Percentiles rank a stretch among this genome's conserved stretches.
These are phyloP conservation scores for Pleurotus djamor DNA, from an alignment of 768 basidiomycete species.

Conservation along the genomic window DNA sequence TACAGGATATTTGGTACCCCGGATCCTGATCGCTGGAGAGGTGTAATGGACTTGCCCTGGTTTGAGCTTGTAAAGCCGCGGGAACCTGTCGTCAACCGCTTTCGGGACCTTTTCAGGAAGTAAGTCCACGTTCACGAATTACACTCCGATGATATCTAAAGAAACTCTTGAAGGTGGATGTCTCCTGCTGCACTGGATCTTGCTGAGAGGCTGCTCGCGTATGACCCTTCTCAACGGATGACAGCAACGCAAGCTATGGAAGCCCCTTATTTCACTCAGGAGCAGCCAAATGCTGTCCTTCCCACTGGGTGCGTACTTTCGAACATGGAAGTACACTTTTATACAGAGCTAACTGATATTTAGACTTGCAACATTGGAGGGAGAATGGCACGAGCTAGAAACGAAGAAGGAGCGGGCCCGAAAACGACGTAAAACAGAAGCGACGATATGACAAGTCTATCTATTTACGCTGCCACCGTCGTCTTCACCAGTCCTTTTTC, in stretches of 20 bases:
- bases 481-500: constrained; percentile 64
- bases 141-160: not conserved
- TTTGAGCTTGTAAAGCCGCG: constrained; percentile 97
- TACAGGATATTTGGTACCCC: constrained; percentile 93
- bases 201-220: constrained; percentile 77
- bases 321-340: constrained; percentile 1
- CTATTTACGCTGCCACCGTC: constrained; percentile 19
- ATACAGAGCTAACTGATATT: constrained; percentile 3
- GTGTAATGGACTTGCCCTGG: constrained; percentile 86
- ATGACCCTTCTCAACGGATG: constrained; percentile 75
- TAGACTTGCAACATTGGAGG: constrained; percentile 79
- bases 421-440: constrained; percentile 69
- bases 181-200: constrained; percentile 86
- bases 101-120: constrained; percentile 87
- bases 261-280: constrained; percentile 80
- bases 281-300: constrained; percentile 69
- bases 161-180: constrained; percentile 59
- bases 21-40: constrained; percentile 77
- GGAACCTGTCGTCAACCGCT: constrained; percentile 68
- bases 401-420: constrained; percentile 89
- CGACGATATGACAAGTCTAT: constrained; percentile 11
- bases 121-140: constrained; percentile 28
- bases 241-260: constrained; percentile 80
- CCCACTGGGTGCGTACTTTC: constrained; percentile 72
- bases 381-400: constrained; percentile 98